Evolutionary conservation across 2,329 filamentous ascomycete species (phyloP).

Genomic region (Diaporthe vexans): DNA sequence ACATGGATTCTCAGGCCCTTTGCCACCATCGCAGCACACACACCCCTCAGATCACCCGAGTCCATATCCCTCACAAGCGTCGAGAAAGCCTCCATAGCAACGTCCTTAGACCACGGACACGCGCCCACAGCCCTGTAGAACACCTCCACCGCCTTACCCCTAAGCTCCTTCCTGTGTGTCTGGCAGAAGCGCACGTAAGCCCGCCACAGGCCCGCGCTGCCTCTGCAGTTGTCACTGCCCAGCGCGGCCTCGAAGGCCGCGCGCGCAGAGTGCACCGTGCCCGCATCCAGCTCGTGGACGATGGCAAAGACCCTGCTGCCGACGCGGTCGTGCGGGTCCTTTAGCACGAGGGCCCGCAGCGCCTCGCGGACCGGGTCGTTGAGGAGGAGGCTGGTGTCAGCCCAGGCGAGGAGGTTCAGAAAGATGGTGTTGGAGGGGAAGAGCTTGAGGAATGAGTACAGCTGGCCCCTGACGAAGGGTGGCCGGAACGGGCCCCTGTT

Average conservation of each 20-base stretch:
- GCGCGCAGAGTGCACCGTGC: constrained; percentile 64
- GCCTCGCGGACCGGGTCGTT: constrained; percentile 82
- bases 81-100: constrained; percentile 66
- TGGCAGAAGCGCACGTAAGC: constrained; percentile 64
- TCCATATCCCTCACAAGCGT: constrained; percentile 61
- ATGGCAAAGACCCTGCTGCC: constrained; percentile 64
- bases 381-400: constrained; percentile 78
- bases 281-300: constrained; percentile 62
- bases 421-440: constrained; percentile 87
- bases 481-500: constrained; percentile 74
- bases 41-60: constrained; percentile 62
- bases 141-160: constrained; percentile 60
- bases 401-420: constrained; percentile 79
- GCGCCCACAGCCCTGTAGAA: constrained; percentile 62
- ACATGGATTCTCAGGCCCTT: constrained; percentile 66
- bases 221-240: constrained; percentile 54
- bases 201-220: constrained; percentile 62
- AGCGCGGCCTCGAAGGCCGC: constrained; percentile 68
- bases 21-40: constrained; percentile 61
- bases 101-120: constrained; percentile 64
- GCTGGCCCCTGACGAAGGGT: constrained; percentile 71
- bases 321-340: constrained; percentile 56
- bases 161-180: constrained; percentile 53
- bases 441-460: constrained; percentile 70
- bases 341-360: constrained; percentile 66